Conservation (phyloP, 140 eudicot genomes). For the Erigeron philadelphicus region DNA sequence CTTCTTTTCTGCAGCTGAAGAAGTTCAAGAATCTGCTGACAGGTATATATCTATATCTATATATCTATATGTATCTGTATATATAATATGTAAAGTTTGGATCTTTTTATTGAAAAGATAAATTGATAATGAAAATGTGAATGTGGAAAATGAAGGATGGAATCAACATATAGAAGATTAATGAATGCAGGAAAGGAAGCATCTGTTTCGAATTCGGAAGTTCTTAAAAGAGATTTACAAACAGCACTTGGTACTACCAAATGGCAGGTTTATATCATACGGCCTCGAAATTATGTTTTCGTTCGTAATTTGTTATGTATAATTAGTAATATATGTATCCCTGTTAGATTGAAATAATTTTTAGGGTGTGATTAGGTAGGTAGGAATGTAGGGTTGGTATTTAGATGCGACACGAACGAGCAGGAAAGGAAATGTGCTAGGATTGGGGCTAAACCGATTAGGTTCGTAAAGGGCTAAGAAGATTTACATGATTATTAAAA, state of each 20-base stretch:
- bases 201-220: conserved; percentile 53
- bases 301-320: background rate
- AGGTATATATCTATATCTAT: conserved; percentile 32
- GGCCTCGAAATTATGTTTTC: background rate
- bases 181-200: conserved; percentile 55
- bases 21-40: conserved; percentile 84
- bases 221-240: conserved; percentile 54
- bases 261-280: conserved; percentile 65
- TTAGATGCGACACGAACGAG: too few relatives aligned
- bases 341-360: background rate
- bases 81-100: background rate
- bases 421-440: too few relatives aligned
- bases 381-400: too few relatives aligned
- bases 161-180: conserved; percentile 75
- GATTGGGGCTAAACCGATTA: too few relatives aligned
- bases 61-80: too few relatives aligned
- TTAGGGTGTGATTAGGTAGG: background rate
- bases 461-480: too few relatives aligned
- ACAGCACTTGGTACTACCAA: conserved; percentile 72
- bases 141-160: conserved; percentile 55
- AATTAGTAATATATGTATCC: background rate
- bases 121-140: too few relatives aligned
- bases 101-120: background rate
- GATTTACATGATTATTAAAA: too few relatives aligned
- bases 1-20: conserved; percentile 73